A percentile compares a stretch with the other conserved stretches of the same genome.
Evolutionary conservation across 202 grass and related monocot species (phyloP).

Genomic region (Eragrostis tef): DNA sequence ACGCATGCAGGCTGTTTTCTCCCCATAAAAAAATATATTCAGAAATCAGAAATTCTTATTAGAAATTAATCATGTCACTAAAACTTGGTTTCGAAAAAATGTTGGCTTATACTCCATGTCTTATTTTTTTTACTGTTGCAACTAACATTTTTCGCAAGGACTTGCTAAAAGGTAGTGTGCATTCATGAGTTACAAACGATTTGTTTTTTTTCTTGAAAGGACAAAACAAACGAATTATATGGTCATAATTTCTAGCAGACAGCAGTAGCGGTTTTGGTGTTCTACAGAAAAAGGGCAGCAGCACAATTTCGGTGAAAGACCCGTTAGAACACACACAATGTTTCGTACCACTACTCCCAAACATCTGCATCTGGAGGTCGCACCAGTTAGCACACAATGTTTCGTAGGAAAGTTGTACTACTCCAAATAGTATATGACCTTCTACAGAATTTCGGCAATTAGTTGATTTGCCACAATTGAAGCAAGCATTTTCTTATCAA

Average conservation of each 20-base stretch:
- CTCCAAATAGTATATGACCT: neutral
- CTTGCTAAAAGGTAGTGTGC: too few relatives aligned
- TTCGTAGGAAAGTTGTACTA: neutral
- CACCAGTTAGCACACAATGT: neutral
- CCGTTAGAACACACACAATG: neutral
- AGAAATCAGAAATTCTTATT: slow-evolving; percentile 1
- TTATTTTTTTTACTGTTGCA: too few relatives aligned
- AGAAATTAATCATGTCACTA: neutral
- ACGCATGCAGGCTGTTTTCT: neutral
- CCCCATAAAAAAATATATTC: neutral
- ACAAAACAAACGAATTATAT: too few relatives aligned
- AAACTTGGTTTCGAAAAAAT: too few relatives aligned
- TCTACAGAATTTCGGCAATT: neutral
- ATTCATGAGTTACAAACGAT: too few relatives aligned
- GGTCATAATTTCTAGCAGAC: too few relatives aligned
- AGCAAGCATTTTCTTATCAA: neutral
- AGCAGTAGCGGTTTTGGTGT: too few relatives aligned
- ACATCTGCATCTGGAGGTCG: neutral
- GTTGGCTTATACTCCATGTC: too few relatives aligned
- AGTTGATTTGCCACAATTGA: neutral
- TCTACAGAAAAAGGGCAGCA: too few relatives aligned
- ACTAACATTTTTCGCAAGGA: too few relatives aligned
- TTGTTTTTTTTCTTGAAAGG: too few relatives aligned
- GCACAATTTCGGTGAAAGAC: neutral
- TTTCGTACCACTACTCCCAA: neutral